Evolutionary conservation across 805 yeast genomes (phyloP), one percentile per base, ranked within the genome.

Genomic region (Diddensiella caesifluorescens): DNA sequence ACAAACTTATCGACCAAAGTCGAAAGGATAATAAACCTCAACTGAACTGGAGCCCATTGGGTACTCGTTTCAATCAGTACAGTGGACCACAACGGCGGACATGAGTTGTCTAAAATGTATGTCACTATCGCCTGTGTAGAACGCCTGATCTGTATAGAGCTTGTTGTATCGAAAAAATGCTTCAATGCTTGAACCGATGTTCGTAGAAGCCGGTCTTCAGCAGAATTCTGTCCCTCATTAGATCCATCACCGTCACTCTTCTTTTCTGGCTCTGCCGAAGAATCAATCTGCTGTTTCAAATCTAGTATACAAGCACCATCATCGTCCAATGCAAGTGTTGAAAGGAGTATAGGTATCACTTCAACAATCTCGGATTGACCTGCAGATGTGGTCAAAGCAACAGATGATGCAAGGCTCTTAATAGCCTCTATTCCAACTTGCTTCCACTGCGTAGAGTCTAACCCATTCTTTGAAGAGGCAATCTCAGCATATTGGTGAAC

Each of bases 31-130:
- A 78, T 65, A 63, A 83, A 86, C 48, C 95, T 68, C 49, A 78
- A 69, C 56, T 79, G 95, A 28, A 79, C 92, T 0, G 87, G 97
- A 6, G 86, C 75, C 75, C 89, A 86, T 29, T 75, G 73, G 5
- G 88, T 78, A 44, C 85, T 73, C 47, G 77, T 66, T 48, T 79
- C 80, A 27, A 85, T 63, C 35, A 89, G 65, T 6, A 68, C 60
- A 22, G 72, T 66, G 2, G 75, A 67, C 89, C 89, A 82, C 4
- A 50, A 43, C 30, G 45, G 38, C 5, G 55, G 49, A 5, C 42
- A 21, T 27, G 41, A 43, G 27, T 49, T 55, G n/a, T 56, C 51
- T 47, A 68, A 56, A 31, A 76, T 55, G 50, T 69, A 74, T 12
- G 65, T 59, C 6, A 77, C 64, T 16, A 85, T 65, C 3, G 77